A percentile compares a stretch with the other conserved stretches of the same genome.
phyloP scores from a whole-genome alignment of 306 rosid species.

The Dryas alaskensis region DNA sequence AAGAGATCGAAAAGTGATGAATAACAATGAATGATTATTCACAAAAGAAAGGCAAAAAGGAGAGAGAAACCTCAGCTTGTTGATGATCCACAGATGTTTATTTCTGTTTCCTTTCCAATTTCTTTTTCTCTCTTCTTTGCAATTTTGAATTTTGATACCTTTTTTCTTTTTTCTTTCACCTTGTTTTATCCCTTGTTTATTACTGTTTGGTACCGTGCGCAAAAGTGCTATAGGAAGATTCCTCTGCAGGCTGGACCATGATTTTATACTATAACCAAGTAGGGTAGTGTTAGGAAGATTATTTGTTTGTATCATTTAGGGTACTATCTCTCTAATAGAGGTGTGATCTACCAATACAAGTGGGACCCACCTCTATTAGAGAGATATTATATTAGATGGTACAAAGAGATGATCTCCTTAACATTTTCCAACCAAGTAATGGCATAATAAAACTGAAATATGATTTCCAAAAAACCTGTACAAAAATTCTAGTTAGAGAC shows the following conservation, averaged over 20 bases:
- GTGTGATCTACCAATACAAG: too few relatives aligned
- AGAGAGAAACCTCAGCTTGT: neutral
- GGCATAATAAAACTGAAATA: neutral
- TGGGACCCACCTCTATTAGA: too few relatives aligned
- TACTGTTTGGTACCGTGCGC: constrained; percentile 11
- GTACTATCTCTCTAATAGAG: too few relatives aligned
- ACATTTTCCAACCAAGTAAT: neutral
- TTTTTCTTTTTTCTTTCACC: neutral
- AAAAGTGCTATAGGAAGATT: constrained; percentile 14
- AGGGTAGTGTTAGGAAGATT: neutral
- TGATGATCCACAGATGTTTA: neutral
- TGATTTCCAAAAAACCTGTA: neutral
- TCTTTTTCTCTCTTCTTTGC: neutral
- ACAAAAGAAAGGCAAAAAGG: neutral
- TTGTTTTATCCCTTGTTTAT: constrained; percentile 7
- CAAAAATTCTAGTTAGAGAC: neutral
- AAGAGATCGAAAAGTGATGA: neutral
- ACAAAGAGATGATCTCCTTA: too few relatives aligned
- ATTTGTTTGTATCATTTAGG: too few relatives aligned
- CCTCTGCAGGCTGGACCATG: constrained; percentile 15
- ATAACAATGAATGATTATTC: neutral
- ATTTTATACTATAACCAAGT: neutral
- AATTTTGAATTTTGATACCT: constrained; percentile 1
- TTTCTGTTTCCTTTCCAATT: neutral
- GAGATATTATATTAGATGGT: too few relatives aligned